phyloP scores from a whole-genome alignment of 768 basidiomycete species.

The Nidularia sp. region DNA sequence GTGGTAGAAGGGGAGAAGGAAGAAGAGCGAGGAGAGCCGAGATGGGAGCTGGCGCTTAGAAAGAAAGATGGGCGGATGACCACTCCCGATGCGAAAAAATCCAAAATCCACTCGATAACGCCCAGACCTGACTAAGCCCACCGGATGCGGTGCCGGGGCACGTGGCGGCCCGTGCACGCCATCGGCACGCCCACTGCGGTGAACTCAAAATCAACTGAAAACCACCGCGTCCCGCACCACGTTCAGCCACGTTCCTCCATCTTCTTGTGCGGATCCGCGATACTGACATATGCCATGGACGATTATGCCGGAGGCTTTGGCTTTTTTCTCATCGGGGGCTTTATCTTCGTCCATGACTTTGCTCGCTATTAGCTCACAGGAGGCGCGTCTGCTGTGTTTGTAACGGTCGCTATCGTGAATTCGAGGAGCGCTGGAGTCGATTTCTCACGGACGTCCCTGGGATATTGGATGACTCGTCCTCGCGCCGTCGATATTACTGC shows the following conservation, averaged over 20 bases:
- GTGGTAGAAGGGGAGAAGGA: background rate
- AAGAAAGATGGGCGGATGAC: background rate
- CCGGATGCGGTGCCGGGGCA: background rate
- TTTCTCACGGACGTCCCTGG: no score
- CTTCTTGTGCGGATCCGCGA: background rate
- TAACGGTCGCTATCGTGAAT: no score
- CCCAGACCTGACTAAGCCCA: background rate
- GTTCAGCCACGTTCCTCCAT: background rate
- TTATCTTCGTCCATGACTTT: no score
- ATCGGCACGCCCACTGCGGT: background rate
- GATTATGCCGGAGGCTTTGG: background rate
- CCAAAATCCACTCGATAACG: background rate
- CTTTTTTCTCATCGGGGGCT: background rate
- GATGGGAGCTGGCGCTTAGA: slow-evolving; percentile 2
- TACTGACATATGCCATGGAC: background rate
- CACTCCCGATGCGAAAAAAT: background rate
- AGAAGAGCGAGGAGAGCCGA: slow-evolving; percentile 8
- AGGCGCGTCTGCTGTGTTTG: no score
- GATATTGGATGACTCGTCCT: no score
- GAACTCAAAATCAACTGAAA: background rate
- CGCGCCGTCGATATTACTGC: no score
- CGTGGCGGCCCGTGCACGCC: background rate
- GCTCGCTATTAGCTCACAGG: no score
- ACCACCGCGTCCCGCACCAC: background rate
- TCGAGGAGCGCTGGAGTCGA: no score